A percentile compares a stretch with the other conserved stretches of the same genome.
Evolutionary conservation across 2,329 filamentous ascomycete genomes (phyloP).

Genomic region (Penicillium italicum): DNA sequence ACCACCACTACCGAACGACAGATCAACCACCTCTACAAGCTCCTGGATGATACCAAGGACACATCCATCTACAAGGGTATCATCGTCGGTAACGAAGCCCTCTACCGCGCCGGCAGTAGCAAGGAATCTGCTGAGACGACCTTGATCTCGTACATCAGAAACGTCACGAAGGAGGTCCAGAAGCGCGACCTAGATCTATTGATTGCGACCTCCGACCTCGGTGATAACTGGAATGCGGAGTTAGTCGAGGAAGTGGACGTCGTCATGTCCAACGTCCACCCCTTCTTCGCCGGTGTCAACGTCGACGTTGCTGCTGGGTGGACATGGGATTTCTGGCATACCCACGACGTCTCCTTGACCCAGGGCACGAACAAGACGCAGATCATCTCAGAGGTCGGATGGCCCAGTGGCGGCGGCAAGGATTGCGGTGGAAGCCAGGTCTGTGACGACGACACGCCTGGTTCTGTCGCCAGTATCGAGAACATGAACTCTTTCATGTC

Average conservation of each 20-base stretch:
- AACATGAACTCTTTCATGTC: constrained; percentile 84
- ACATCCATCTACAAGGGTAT: constrained; percentile 56
- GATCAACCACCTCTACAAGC: constrained; percentile 75
- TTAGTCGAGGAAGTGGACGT: constrained; percentile 72
- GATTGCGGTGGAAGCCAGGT: constrained; percentile 61
- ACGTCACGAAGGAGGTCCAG: constrained; percentile 70
- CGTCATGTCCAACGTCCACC: constrained; percentile 95
- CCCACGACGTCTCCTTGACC: constrained; percentile 63
- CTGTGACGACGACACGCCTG: constrained; percentile 56
- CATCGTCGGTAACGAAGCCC: constrained; percentile 62
- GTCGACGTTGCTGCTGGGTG: constrained; percentile 67
- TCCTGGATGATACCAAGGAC: constrained; percentile 58
- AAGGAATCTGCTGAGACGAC: constrained; percentile 62
- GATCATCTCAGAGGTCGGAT: constrained; percentile 86
- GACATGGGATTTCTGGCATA: constrained; percentile 80
- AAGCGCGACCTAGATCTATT: constrained; percentile 64
- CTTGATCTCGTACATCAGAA: constrained; percentile 62
- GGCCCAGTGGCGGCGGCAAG: constrained; percentile 79
- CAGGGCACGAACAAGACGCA: constrained; percentile 61
- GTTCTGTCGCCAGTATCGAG: constrained; percentile 71
- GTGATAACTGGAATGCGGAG: constrained; percentile 74
- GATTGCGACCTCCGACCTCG: constrained; percentile 83
- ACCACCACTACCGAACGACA: constrained; percentile 79
- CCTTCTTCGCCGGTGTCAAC: constrained; percentile 81
- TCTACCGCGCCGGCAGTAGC: constrained; percentile 49